Evolutionary conservation across 2,329 filamentous ascomycete species (phyloP), one percentile per base, ranked within the genome.

Genomic region (Stenocarpella maydis): DNA sequence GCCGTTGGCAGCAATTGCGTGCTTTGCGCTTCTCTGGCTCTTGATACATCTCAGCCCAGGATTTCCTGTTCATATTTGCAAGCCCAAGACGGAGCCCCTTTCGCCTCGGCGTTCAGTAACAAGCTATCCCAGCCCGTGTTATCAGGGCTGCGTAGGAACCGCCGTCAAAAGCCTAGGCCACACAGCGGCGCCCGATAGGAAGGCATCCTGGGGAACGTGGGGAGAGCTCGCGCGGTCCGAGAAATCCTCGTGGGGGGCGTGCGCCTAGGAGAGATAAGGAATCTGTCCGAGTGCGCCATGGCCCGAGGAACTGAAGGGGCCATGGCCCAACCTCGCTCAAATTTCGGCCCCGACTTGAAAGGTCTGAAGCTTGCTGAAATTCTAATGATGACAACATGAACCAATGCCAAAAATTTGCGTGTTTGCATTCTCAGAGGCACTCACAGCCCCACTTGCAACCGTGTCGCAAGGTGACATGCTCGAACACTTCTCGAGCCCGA

Each of bases 201-300:
- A 37, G 41, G 28, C 41, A 61, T 54, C 61, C 66, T 69, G 69
- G 66, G 60, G 66, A 49, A 71, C 69, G 69, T 71, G 69, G 69
- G 69, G 69, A 69, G 60, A 43, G 37, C 34, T 52, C 26, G 52
- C 26, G 39, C 6, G 28, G 28, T 37, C 69, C 69, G 69, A 28
- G n/a, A 71, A 69, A 65, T 71, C 67, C 41, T 71, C 69, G 69
- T 69, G 60, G n/a, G 61, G 63, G 66, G 66, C 61, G 58, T 64
- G 67, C 21, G 41, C 24, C 53, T 37, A 53, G 34, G 60, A 63
- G 19, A 70, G 70, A 71, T 71, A 71, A 71, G 70, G 68, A 68
- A 41, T 69, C 43, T 71, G 55, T 45, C 67, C 67, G 50, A 64
- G 58, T 43, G n/a, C 43, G 70, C 47, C 55, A 45, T 52, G 37